Base-by-base conservation (phyloP, 2,329 filamentous ascomycete genomes). In the Rasamsonia emersonii region DNA sequence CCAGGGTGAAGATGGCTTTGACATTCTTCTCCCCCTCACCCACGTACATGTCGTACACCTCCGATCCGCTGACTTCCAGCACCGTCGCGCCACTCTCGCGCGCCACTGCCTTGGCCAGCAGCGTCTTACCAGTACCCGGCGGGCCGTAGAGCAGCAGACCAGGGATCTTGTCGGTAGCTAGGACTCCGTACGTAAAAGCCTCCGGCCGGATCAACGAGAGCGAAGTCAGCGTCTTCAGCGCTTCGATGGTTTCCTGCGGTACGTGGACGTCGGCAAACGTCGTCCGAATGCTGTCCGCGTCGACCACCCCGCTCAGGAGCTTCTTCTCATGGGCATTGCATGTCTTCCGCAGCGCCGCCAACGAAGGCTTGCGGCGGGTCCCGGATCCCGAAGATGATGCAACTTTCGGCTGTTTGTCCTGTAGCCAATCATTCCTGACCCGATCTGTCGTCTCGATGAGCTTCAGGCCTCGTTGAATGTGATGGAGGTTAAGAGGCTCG, bases 1-100 rank as follows among this genome's bases (percentile, higher is more conserved):
- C 91, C 0, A 96, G 69, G 1, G 77, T 82, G 61, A 98, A 98
- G 24, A 96, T 79, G 0, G 89, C 89, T 32, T 82, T 80, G 33
- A 96, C 83, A 52, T 93, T 93, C 70, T 96, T 96, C 64, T 98
- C 91, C 38, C 84, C 84, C 56, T 96, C 86, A 14, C 91, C 91
- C 3, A 96, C 85, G 58, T 85, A 96, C 74, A 93, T 96, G 55
- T 95, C 85, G 58, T 94, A 93, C 46, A 98, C 83, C 43, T 86
- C 85, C 2, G 86, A 86, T 3, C 86, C 89, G 43, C 80, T 88
- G 24, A 96, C 77, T 58, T 96, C 88, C 23, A 98, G 67, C 18
- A 80, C 72, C 0, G 72, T 77, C 3, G 82, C 79, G 70, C 73
- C 73, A 35, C 69, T 75, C 48, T 78, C 73, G 37, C 75, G 75